Evolutionary conservation across 148 eudicot species (phyloP), one percentile per base, ranked within the genome.

Genomic region (Nyssa sinensis): DNA sequence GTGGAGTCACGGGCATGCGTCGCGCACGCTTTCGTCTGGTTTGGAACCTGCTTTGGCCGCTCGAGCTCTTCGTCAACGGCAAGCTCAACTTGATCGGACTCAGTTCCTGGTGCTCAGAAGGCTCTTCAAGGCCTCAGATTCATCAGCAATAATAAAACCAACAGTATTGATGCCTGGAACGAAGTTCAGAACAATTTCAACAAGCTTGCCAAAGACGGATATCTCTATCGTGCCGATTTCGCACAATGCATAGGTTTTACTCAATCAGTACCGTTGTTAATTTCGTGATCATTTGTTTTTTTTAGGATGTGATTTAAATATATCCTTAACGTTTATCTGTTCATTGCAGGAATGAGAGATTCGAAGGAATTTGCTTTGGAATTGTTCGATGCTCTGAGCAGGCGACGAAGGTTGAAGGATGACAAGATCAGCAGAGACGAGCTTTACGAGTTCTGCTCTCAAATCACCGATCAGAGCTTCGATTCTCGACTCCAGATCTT

Each of bases 401-500:
- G 99, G 67, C 79, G 91, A 53, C 88, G 99, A 57, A 87, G 99
- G 65, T 72, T 93, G 80, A 88, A 82, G 74, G 88, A 88, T 25
- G 99, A 93, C 14, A 96, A 91, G 83, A 85, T 96, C 58, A 88
- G 89, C 74, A 81, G 82, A 74, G 94, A 86, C 0, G 99, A 96
- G 67, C 81, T 96, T 33, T 83, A 86, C 37, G 97, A 96, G 77
- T 93, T 88, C 28, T 96, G 97, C 97, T 81, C 90, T n/a, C 98
- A 91, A 64, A 91, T 96, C 79, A 91, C 90, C 44, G 97, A 89
- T 86, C 91, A 93, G 72, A 91, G 93, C 74, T 96, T 96, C 88
- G 99, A 96, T 88, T 96, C 99, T 69, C 87, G 99, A 17, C 97
- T 96, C 24, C 97, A 93, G 84, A 88, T 96, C 72, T 96, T 96